Evolutionary conservation across 768 basidiomycete species (phyloP).

Genomic region (Serendipita sp.): DNA sequence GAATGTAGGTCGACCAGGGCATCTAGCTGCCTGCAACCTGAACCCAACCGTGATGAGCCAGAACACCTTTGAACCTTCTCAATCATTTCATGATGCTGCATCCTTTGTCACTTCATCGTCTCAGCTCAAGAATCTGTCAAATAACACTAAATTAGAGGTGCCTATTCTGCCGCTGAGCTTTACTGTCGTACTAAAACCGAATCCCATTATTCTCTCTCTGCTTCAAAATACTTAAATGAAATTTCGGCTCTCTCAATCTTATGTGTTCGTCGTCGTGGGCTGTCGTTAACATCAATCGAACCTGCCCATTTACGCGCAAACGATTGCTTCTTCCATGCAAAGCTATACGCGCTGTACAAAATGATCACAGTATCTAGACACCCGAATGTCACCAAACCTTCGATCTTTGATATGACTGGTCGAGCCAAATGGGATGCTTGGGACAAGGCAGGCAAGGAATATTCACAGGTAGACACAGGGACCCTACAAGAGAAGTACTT

Average conservation of each 20-base stretch:
- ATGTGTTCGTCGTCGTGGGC: too few relatives aligned
- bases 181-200: too few relatives aligned
- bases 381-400: slow-evolving; percentile 46
- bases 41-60: background rate
- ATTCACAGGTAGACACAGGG: slow-evolving; percentile 24
- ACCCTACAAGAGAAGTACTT: slow-evolving; percentile 49
- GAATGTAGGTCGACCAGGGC: background rate
- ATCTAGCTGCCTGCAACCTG: background rate
- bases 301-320: too few relatives aligned
- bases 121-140: slow-evolving; percentile 33
- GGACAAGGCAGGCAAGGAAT: slow-evolving; percentile 34
- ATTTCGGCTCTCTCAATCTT: too few relatives aligned
- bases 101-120: slow-evolving; percentile 24
- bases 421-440: slow-evolving; percentile 84
- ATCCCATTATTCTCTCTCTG: too few relatives aligned
- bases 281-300: too few relatives aligned
- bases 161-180: background rate
- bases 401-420: slow-evolving; percentile 61
- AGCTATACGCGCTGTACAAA: slow-evolving; percentile 77
- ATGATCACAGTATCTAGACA: slow-evolving; percentile 39
- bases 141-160: slow-evolving; percentile 17
- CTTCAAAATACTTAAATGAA: too few relatives aligned
- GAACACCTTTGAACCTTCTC: background rate
- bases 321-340: slow-evolving; percentile 21
- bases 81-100: slow-evolving; percentile 6